phyloP scores from a whole-genome alignment of 345 rosid genomes.

The Boechera divaricarpa region DNA sequence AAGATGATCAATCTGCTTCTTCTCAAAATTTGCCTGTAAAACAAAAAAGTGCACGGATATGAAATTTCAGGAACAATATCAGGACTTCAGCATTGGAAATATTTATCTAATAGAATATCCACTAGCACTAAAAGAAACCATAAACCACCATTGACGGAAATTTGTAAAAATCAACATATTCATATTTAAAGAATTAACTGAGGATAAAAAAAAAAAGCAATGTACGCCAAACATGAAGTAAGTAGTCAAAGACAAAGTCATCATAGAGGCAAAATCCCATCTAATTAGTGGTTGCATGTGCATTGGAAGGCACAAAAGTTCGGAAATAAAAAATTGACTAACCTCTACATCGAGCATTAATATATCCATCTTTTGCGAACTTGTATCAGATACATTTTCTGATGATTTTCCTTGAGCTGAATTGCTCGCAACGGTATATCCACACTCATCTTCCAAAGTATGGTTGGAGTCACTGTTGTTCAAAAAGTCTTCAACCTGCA shows the following conservation, averaged over 20 bases:
- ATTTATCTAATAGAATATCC: not conserved
- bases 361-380: conserved; percentile 47
- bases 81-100: not conserved
- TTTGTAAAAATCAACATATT: conserved; percentile 2
- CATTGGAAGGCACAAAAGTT: not conserved
- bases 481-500: conserved; percentile 48
- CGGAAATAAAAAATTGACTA: conserved; percentile 29
- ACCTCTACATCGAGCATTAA: conserved; percentile 57
- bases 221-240: conserved; percentile 1
- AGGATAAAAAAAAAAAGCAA: not conserved
- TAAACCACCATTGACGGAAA: conserved; percentile 9
- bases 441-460: conserved; percentile 48
- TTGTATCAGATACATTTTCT: conserved; percentile 29
- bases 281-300: conserved; percentile 1
- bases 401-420: conserved; percentile 39
- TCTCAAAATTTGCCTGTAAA: conserved; percentile 55
- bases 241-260: conserved; percentile 25
- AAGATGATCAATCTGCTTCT: conserved; percentile 51
- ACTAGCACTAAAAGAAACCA: conserved; percentile 12
- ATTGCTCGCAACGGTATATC: conserved; percentile 40
- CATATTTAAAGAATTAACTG: conserved; percentile 14
- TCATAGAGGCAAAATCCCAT: conserved; percentile 19
- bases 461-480: conserved; percentile 44
- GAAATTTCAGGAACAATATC: conserved; percentile 7
- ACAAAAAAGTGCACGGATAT: conserved; percentile 27